A percentile compares a stretch with the other conserved stretches of the same genome.
Evolutionary conservation across 345 rosid genomes (phyloP).

Genomic region (Arabidopsis arenosa): DNA sequence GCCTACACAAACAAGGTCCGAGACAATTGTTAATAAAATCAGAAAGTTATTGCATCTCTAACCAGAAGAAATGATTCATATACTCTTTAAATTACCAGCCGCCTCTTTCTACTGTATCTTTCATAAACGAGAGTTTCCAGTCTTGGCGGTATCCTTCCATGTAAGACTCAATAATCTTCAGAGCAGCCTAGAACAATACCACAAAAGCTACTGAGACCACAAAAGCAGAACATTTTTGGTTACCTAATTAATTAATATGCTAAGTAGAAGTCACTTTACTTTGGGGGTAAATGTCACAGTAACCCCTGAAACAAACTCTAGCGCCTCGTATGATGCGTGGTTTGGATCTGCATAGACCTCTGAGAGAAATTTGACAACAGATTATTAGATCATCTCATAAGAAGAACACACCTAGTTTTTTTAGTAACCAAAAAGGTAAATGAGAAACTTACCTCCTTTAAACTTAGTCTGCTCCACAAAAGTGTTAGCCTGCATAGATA

Average conservation of each 20-base stretch:
- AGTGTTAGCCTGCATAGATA: constrained; percentile 70
- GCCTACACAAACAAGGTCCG: constrained; percentile 59
- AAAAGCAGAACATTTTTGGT: neutral
- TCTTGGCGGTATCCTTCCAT: constrained; percentile 97
- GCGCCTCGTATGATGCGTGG: constrained; percentile 77
- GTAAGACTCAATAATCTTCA: constrained; percentile 80
- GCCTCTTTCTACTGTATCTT: constrained; percentile 76
- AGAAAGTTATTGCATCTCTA: neutral
- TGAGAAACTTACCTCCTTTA: constrained; percentile 69
- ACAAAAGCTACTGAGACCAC: constrained; percentile 13
- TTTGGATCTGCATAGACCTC: constrained; percentile 96
- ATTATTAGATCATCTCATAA: constrained; percentile 20
- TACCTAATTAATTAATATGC: neutral
- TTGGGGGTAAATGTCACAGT: constrained; percentile 81
- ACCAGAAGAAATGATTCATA: neutral
- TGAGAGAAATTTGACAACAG: constrained; percentile 43
- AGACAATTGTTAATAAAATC: neutral
- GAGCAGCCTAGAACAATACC: constrained; percentile 63
- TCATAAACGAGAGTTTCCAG: constrained; percentile 89
- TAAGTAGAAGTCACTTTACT: constrained; percentile 49
- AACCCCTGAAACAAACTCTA: constrained; percentile 79
- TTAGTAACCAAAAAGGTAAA: neutral
- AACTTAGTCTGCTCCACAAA: constrained; percentile 86
- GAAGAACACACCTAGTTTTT: constrained; percentile 10
- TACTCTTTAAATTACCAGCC: constrained; percentile 72